Percentiles rank a stretch among this genome's conserved stretches.
Conservation (phyloP, 164 flowering plant species). For the Aristolochia californica region DNA sequence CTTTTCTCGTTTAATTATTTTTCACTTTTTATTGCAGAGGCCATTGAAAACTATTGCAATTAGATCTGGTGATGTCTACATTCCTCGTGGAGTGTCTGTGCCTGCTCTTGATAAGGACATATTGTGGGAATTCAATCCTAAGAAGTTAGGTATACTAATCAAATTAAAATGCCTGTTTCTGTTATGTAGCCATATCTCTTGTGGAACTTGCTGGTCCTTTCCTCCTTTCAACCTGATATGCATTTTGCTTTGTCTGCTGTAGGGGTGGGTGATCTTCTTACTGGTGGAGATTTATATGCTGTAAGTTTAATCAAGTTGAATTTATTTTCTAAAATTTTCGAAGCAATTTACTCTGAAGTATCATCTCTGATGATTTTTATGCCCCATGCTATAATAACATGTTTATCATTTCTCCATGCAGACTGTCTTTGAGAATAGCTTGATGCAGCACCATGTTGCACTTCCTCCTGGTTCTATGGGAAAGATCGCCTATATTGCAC, state of each 20-base stretch:
- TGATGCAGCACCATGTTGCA: constrained; percentile 87
- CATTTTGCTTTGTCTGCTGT: constrained; percentile 16
- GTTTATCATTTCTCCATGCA: constrained; percentile 23
- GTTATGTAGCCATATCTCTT: neutral
- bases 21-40: constrained; percentile 39
- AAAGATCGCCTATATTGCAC: constrained; percentile 76
- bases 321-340: neutral
- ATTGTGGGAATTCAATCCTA: constrained; percentile 94
- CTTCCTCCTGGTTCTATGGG: constrained; percentile 98
- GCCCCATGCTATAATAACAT: neutral
- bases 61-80: constrained; percentile 92
- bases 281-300: constrained; percentile 98
- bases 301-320: constrained; percentile 35
- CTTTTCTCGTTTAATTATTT: too few relatives aligned
- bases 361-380: neutral
- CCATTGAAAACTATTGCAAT: constrained; percentile 95
- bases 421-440: constrained; percentile 89
- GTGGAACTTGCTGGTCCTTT: neutral
- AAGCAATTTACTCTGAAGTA: neutral
- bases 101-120: constrained; percentile 96
- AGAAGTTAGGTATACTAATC: constrained; percentile 54
- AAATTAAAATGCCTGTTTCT: neutral
- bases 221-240: neutral
- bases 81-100: constrained; percentile 98
- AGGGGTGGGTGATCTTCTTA: constrained; percentile 92